Evolutionary conservation across 352 stramenopile species (phyloP).

Genomic region (Pythium oligandrum): DNA sequence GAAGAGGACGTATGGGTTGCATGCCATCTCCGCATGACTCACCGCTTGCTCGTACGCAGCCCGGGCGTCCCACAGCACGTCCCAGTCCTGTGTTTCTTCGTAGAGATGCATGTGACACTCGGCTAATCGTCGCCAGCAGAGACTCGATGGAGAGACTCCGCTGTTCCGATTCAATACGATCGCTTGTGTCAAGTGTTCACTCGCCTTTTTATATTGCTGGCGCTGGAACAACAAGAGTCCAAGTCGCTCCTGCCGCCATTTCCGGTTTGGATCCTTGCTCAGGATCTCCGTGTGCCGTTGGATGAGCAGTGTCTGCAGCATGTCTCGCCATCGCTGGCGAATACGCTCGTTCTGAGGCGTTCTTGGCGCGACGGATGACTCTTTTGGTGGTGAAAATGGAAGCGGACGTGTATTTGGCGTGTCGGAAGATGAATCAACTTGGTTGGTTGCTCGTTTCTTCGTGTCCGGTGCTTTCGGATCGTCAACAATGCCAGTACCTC

Average conservation of each 20-base stretch:
- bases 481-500: not conserved
- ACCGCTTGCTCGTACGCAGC: slow-evolving; percentile 53
- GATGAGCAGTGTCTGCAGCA: slow-evolving; percentile 42
- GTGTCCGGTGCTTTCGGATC: not conserved
- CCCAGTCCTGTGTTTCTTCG: slow-evolving; percentile 44
- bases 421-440: too few relatives aligned
- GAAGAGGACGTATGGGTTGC: slow-evolving; percentile 38
- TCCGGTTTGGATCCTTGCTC: slow-evolving; percentile 43
- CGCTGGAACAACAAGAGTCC: slow-evolving; percentile 43
- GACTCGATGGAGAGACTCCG: slow-evolving; percentile 3
- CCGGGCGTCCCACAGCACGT: slow-evolving; percentile 55
- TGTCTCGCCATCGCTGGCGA: slow-evolving; percentile 31
- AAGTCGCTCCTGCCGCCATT: slow-evolving; percentile 66
- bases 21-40: slow-evolving; percentile 40
- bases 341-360: slow-evolving; percentile 9
- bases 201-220: slow-evolving; percentile 31
- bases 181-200: slow-evolving; percentile 40
- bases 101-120: slow-evolving; percentile 50
- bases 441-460: too few relatives aligned
- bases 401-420: too few relatives aligned
- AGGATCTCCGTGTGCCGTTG: slow-evolving; percentile 56
- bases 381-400: too few relatives aligned
- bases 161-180: slow-evolving; percentile 40
- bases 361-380: too few relatives aligned
- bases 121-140: slow-evolving; percentile 51